Evolutionary conservation across 257 asterid species (phyloP).

Genomic region (Mentha longifolia): DNA sequence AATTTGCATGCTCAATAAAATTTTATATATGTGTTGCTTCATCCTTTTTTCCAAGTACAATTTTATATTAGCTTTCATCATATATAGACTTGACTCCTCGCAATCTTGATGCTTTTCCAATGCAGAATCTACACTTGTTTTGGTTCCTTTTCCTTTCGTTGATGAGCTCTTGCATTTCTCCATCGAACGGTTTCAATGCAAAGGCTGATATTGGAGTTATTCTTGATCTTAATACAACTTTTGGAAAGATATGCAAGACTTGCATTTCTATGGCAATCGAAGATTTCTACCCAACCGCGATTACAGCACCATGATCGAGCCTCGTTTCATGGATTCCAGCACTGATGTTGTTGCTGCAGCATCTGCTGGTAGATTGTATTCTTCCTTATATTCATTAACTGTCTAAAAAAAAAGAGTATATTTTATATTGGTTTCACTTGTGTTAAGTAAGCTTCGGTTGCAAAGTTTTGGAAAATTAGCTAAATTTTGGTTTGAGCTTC

Average conservation of each 20-base stretch:
- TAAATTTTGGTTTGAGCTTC: background rate
- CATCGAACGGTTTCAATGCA: background rate
- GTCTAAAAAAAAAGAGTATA: too few species aligned
- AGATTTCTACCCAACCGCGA: background rate
- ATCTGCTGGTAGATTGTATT: too few species aligned
- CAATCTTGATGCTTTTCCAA: background rate
- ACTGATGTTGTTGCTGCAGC: background rate
- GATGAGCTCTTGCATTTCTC: too few species aligned
- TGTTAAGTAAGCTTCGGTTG: too few species aligned
- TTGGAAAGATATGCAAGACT: slow-evolving; percentile 3
- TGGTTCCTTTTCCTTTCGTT: too few species aligned
- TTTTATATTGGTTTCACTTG: too few species aligned
- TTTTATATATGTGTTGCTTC: too few species aligned
- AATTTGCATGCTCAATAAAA: too few species aligned
- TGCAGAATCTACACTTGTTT: too few species aligned
- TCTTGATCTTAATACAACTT: background rate
- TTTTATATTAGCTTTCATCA: background rate
- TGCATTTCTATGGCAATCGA: background rate
- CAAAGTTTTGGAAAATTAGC: too few species aligned
- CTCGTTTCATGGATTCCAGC: background rate
- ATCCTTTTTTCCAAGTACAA: too few species aligned
- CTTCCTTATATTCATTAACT: too few species aligned
- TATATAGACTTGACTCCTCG: background rate
- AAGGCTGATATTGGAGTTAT: slow-evolving; percentile 1
- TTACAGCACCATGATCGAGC: background rate